phyloP scores from a whole-genome alignment of 2,329 filamentous ascomycete species.

The Ophioceras dolichostomum region DNA sequence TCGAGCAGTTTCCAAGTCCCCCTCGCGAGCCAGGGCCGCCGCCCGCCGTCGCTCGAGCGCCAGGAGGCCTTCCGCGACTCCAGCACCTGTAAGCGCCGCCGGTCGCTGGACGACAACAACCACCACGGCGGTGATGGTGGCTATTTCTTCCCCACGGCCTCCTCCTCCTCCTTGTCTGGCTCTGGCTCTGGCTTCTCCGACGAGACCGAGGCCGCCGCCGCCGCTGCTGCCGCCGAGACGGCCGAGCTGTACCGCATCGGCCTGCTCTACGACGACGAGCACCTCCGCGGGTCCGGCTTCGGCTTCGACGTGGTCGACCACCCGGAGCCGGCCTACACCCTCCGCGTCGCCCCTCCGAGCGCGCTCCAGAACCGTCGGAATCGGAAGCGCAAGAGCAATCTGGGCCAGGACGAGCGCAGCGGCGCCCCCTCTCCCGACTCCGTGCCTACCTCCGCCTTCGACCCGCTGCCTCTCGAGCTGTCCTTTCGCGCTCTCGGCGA shows the following conservation, averaged over 20 bases:
- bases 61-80: conserved; percentile 33
- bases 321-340: conserved; percentile 23
- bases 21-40: conserved; percentile 24
- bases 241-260: conserved; percentile 31
- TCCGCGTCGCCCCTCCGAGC: conserved; percentile 20
- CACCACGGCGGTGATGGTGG: too few relatives aligned
- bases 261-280: conserved; percentile 29
- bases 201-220: background rate
- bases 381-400: conserved; percentile 11
- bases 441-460: background rate
- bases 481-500: conserved; percentile 29
- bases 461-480: conserved; percentile 23
- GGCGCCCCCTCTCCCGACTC: conserved; percentile 5
- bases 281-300: conserved; percentile 21
- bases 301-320: conserved; percentile 25
- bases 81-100: conserved; percentile 13
- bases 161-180: too few relatives aligned
- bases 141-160: too few relatives aligned
- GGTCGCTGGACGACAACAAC: conserved; percentile 8
- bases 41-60: conserved; percentile 28
- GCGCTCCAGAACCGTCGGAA: too few relatives aligned
- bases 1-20: too few relatives aligned
- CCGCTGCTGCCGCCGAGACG: conserved; percentile 20
- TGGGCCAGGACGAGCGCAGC: conserved; percentile 4
- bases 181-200: too few relatives aligned